phyloP scores from a whole-genome alignment of 768 basidiomycete genomes.

The Boletus bicolor region DNA sequence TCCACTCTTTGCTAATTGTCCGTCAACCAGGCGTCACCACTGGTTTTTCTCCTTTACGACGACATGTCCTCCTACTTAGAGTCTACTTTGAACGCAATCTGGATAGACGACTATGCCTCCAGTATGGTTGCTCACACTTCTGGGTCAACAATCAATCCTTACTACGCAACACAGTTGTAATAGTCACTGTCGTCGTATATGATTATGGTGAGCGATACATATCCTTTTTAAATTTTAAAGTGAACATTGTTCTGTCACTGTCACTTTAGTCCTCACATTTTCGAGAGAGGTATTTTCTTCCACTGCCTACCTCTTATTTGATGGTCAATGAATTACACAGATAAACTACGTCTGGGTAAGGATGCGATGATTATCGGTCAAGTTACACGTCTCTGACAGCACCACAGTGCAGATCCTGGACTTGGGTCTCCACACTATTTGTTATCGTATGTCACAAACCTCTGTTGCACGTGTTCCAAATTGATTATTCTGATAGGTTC shows the following conservation, averaged over 20 bases:
- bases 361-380: too few relatives aligned
- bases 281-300: slow-evolving; percentile 11
- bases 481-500: slow-evolving; percentile 3
- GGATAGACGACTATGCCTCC: not conserved
- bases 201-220: slow-evolving; percentile 6
- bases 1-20: not conserved
- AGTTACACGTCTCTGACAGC: not conserved
- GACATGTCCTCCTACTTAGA: slow-evolving; percentile 2
- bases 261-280: slow-evolving; percentile 13
- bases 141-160: not conserved
- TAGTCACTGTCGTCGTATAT: not conserved
- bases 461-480: not conserved
- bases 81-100: not conserved
- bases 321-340: not conserved
- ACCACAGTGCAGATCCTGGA: slow-evolving; percentile 9
- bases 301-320: not conserved
- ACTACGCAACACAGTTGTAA: not conserved
- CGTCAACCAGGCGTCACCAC: not conserved
- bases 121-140: not conserved
- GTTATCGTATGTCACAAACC: slow-evolving; percentile 7
- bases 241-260: not conserved
- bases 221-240: not conserved
- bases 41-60: not conserved
- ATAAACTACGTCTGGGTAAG: slow-evolving; percentile 17
- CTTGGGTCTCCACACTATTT: slow-evolving; percentile 15